Evolutionary conservation across 495 filamentous ascomycete species (phyloP), one percentile per base, ranked within the genome.

Genomic region (Hyaloscypha variabilis): DNA sequence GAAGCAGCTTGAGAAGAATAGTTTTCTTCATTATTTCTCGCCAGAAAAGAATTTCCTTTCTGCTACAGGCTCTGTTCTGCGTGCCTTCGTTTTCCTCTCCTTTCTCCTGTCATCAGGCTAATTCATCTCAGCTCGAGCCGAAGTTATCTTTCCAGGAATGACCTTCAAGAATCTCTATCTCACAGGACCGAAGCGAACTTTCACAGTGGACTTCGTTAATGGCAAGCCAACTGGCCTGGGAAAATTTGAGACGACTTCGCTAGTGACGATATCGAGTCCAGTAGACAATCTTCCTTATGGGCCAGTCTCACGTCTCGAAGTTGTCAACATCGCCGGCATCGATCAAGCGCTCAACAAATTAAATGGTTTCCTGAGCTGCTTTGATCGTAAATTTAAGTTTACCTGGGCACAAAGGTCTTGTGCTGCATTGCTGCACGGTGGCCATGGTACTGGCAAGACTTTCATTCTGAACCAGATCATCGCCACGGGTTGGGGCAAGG

Each of bases 401-500:
- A 73, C 75, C 52, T 70, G 69, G 53, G 67, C 70, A 39, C 67
- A 72, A 64, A 75, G 76, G 67, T 76, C 83, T 46, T 83, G 83
- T 51, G 81, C 87, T 31, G 84, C 95, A 55, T 77, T 97, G 65
- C 79, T 99, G 51, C 87, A 95, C 77, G 92, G 95, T 52, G 85
- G 90, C 58, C 87, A 91, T 69, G 90, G 95, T 64, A 95, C 90
- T 0, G 93, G 93, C 2, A 97, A 96, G 74, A 88, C 86, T 19
- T 78, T 88, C 63, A 77, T 96, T 17, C 75, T 97, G 2, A 72
- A 86, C 29, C 83, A 84, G 58, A 83, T 96, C n/a, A 82, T 84
- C 23, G 75, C 77, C n/a, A 83, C 86, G 10, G 83, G 85, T 61
- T 96, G 90, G 90, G 86, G 84, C 23, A 85, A 83, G 63, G 83